phyloP scores from a whole-genome alignment of 1,139 yeast species.

The Lodderomyces theae region DNA sequence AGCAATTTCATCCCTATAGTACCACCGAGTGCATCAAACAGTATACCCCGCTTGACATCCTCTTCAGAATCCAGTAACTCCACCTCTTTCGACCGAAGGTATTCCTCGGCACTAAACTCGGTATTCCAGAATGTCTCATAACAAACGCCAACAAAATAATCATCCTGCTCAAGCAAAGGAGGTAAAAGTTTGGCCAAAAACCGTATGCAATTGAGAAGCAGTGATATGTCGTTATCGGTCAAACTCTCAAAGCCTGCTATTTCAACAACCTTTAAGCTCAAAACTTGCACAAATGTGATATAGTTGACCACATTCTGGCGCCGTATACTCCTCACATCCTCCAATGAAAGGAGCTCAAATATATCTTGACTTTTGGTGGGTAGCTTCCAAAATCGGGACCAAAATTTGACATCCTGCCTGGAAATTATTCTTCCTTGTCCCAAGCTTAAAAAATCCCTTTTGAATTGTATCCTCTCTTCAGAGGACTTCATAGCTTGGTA shows the following conservation, averaged over 20 bases:
- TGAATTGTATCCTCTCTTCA: conserved; percentile 63
- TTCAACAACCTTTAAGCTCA: conserved; percentile 31
- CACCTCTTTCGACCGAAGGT: background rate
- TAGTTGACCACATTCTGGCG: conserved; percentile 58
- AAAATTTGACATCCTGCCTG: conserved; percentile 35
- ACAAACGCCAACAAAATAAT: conserved; percentile 32
- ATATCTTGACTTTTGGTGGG: conserved; percentile 48
- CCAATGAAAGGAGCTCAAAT: conserved; percentile 50
- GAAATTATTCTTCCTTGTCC: conserved; percentile 56
- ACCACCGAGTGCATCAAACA: conserved; percentile 1
- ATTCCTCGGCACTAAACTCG: background rate
- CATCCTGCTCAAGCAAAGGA: conserved; percentile 54
- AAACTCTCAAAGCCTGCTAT: conserved; percentile 2
- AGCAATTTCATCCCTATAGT: conserved; percentile 54
- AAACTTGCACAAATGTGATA: conserved; percentile 47
- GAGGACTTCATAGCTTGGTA: conserved; percentile 58
- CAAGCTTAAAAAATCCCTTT: conserved; percentile 60
- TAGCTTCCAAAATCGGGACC: conserved; percentile 43
- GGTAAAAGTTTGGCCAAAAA: conserved; percentile 68
- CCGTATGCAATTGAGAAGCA: conserved; percentile 59
- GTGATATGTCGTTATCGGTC: conserved; percentile 11
- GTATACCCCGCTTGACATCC: background rate
- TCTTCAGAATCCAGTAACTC: conserved; percentile 1
- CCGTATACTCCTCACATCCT: conserved; percentile 60
- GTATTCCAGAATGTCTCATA: conserved; percentile 33